Evolutionary conservation across 2,329 filamentous ascomycete species (phyloP), one percentile per base, ranked within the genome.

Genomic region (Sporothrix humicola): DNA sequence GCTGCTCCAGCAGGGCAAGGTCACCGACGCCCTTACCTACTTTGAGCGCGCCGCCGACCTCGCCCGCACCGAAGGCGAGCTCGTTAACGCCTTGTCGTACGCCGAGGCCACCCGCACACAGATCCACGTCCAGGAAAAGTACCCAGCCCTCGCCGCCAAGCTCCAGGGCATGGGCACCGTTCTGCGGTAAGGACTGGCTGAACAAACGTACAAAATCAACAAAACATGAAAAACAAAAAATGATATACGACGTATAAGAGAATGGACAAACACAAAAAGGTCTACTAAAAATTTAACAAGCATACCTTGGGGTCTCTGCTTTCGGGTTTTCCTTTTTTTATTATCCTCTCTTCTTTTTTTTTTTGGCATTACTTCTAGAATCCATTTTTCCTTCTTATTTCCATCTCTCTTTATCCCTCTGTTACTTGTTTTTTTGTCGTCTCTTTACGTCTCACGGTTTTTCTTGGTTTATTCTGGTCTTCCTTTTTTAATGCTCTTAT

Each of bases 41-140:
- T 99, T 99, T 81, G 95, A 98, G 87, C 92, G 94, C 75, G 96
- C 96, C 1, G 96, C 95, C 42, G 95, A 98, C 84, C 90, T 99
- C 71, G 95, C 94, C 65, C 88, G 96, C 78, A 99, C 96, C 48
- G 95, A 98, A 79, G 93, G 93, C 74, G 96, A 99, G 85, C 95
- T 98, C 76, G 90, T 98, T 77, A 98, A 98, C 80, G 96, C 96
- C 7, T 88, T 99, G 20, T 97, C 94, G 23, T 99, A 99, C 81
- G 96, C 96, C 44, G 96, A 99, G 84, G 96, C 96, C 23, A 98
- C 96, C 54, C 89, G 96, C 79, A 98, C 96, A 76, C 96, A 99
- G 83, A 89, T 99, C 76, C 93, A 97, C 84, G 93, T 96, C 17
- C 92, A 94, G 81, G 91, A 95, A 83, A 93, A 93, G 83, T 95